These are phyloP conservation scores for Colletotrichum coccodes DNA, from an alignment of 2,329 filamentous ascomycete genomes.

Conservation along the genomic window DNA sequence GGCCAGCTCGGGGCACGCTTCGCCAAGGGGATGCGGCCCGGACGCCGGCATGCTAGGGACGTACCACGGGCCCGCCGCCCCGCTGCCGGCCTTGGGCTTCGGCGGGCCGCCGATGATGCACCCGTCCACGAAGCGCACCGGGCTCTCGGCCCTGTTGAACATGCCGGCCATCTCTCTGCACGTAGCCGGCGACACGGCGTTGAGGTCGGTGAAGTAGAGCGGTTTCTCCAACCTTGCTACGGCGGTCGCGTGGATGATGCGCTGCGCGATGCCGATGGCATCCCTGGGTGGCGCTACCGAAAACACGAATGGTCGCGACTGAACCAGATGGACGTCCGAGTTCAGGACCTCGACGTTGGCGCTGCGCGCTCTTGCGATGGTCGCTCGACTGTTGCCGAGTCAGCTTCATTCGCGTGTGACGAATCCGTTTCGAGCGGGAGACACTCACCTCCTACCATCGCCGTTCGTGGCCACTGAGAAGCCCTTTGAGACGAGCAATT, in stretches of 20 bases:
- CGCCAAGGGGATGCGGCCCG: constrained; percentile 54
- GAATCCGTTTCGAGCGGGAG: too few relatives aligned
- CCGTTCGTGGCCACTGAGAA: constrained; percentile 61
- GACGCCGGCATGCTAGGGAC: constrained; percentile 59
- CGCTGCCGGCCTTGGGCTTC: constrained; percentile 39
- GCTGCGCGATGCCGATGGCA: constrained; percentile 66
- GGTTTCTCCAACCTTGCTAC: constrained; percentile 45
- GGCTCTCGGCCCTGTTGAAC: constrained; percentile 50
- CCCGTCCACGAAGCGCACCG: constrained; percentile 65
- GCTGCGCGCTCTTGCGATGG: constrained; percentile 62
- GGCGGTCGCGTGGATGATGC: constrained; percentile 63
- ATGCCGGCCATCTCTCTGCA: constrained; percentile 53
- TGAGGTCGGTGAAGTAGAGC: constrained; percentile 72
- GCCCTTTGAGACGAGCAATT: constrained; percentile 56
- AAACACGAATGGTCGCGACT: constrained; percentile 67
- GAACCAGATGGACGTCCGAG: constrained; percentile 66
- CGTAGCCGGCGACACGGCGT: constrained; percentile 70
- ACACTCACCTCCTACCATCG: constrained; percentile 56
- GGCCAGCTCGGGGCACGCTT: constrained; percentile 51
- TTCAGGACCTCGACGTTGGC: constrained; percentile 63
- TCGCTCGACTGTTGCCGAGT: constrained; percentile 58
- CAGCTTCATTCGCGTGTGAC: background rate
- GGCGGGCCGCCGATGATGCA: constrained; percentile 67
- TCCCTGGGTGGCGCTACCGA: constrained; percentile 75
- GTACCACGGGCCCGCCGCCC: constrained; percentile 44